phyloP scores from a whole-genome alignment of 768 basidiomycete species.

The Cystobasidium tubakii region DNA sequence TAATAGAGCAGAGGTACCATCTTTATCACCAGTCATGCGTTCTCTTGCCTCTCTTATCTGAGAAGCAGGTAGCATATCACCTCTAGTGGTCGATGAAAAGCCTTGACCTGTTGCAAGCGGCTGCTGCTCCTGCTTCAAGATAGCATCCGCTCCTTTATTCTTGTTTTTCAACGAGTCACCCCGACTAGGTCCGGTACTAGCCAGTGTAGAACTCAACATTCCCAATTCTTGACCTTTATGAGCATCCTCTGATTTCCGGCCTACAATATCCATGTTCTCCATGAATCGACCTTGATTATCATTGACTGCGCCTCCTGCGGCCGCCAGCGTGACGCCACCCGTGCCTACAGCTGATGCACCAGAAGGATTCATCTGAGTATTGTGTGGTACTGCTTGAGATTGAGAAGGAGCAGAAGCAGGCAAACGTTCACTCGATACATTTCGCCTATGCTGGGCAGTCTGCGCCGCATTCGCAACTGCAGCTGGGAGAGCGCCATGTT shows the following conservation, averaged over 20 bases:
- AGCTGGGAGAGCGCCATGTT: neutral
- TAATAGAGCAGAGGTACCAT: neutral
- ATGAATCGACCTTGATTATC: slow-evolving; percentile 18
- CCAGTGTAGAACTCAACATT: neutral
- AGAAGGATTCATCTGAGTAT: neutral
- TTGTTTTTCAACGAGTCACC: neutral
- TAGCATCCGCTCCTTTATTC: neutral
- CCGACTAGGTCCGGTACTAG: neutral
- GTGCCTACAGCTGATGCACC: neutral
- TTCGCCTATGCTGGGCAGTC: neutral
- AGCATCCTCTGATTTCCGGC: slow-evolving; percentile 8
- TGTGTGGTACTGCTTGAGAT: neutral
- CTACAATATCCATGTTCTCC: slow-evolving; percentile 28
- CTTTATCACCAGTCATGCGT: neutral
- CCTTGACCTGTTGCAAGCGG: neutral
- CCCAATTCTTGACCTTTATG: neutral
- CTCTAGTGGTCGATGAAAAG: neutral
- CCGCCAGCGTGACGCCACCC: neutral
- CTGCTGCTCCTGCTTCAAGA: neutral
- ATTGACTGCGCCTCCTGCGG: neutral
- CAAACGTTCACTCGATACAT: neutral
- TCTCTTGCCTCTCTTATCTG: neutral
- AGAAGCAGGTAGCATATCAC: slow-evolving; percentile 4
- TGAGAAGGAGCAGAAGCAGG: neutral
- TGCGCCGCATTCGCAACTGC: neutral